These are phyloP conservation scores for Lanmaoa pseudosensibilis DNA, from an alignment of 768 basidiomycete genomes.

Conservation along the genomic window DNA sequence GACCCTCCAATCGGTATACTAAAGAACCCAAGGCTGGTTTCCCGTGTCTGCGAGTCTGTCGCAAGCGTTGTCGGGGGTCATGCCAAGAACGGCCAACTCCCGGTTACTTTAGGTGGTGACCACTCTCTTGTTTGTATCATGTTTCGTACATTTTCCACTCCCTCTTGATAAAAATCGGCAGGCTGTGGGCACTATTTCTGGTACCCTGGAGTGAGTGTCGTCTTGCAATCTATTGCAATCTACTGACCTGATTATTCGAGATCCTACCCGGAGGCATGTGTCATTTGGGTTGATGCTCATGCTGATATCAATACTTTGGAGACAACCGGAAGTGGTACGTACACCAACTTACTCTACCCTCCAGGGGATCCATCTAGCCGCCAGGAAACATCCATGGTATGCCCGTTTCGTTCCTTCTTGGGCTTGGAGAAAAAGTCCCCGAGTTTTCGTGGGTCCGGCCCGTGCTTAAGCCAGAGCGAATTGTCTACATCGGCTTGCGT, in stretches of 20 bases:
- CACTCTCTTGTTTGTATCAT: conserved; percentile 75
- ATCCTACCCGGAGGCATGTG: conserved; percentile 74
- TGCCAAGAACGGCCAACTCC: conserved; percentile 74
- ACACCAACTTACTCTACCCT: not conserved
- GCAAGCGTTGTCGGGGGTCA: conserved; percentile 75
- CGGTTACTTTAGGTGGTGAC: conserved; percentile 93
- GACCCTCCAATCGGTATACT: conserved; percentile 80
- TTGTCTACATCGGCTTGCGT: conserved; percentile 97
- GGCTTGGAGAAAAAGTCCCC: conserved; percentile 39
- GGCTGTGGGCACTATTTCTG: conserved; percentile 94
- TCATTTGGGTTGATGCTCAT: conserved; percentile 97
- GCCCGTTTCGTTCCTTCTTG: conserved; percentile 91
- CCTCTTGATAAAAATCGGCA: conserved; percentile 22
- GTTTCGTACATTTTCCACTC: conserved; percentile 3
- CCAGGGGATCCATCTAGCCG: not conserved
- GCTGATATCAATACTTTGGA: conserved; percentile 93
- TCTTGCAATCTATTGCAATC: not conserved
- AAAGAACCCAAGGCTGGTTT: conserved; percentile 88
- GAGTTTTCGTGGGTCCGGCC: conserved; percentile 64
- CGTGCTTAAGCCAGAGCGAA: conserved; percentile 62
- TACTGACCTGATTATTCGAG: conserved; percentile 37
- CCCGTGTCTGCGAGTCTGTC: conserved; percentile 76
- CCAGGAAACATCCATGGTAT: conserved; percentile 96
- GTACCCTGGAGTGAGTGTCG: conserved; percentile 66
- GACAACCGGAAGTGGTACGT: conserved; percentile 71